Evolutionary conservation across 176 grass and related monocot species (phyloP), one percentile per base, ranked within the genome.

Genomic region (Calamus simplicifolius): DNA sequence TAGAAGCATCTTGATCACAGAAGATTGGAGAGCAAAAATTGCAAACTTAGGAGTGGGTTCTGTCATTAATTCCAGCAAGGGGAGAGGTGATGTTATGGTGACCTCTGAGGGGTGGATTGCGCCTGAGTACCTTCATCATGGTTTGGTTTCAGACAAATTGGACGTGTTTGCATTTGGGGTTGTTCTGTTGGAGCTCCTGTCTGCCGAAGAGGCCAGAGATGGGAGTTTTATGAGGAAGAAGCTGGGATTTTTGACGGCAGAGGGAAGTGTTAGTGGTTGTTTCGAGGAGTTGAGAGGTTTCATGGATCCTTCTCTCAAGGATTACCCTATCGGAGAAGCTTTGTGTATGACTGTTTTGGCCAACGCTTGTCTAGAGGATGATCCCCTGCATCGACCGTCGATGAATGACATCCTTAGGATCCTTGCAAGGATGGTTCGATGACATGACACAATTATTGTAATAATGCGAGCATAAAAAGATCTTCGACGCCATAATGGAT

Each of bases 221-320:
- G 25, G 58, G 26, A 18, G 10, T 30, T 30, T 29, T 17, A 1
- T 10, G 17, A 26, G 55, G 55, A 27, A 29, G 58, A 29, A 31
- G 16, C 16, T 60, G 27, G n/a, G 14, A 17, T 7, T 18, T 59
- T 31, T 60, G 58, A 60, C 17, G 3, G 58, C 16, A 30, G 29
- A 5, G 31, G 58, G 25, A 35, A 19, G 28, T 10, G 27, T 4
- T 28, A 35, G 29, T 60, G 58, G 25, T 3, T 35, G 58, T 60
- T 29, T 60, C n/a, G 25, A 60, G 58, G 28, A 35, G 58, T 17
- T 60, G 27, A 35, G 27, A 29, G 58, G n/a, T 3, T 60, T 35
- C 23, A 60, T 60, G 58, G 58, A 60, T 27, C 58, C 16, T 16
- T 60, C 58, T 60, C 58, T 35, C 16, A 29, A 60, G 29, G 58